phyloP scores from a whole-genome alignment of 805 yeast genomes.

The Tetrapisispora taiwanensis region DNA sequence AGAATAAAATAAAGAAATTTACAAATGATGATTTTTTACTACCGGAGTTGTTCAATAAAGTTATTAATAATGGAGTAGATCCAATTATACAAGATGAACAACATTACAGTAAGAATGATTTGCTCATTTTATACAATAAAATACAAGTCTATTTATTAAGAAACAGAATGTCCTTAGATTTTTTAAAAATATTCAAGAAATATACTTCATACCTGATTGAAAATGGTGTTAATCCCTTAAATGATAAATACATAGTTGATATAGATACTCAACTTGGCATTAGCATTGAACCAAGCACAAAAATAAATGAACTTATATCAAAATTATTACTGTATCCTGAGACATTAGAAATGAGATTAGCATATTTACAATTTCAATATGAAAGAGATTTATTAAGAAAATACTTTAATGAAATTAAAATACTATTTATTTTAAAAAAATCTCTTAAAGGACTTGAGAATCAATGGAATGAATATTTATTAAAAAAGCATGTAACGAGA shows the following conservation, averaged over 20 bases:
- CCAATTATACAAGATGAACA: no score
- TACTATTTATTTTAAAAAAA: neutral
- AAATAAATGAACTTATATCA: constrained; percentile 11
- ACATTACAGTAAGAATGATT: neutral
- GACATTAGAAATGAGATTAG: constrained; percentile 17
- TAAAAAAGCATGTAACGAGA: constrained; percentile 7
- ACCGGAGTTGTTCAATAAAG: no score
- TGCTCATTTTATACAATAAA: constrained; percentile 14
- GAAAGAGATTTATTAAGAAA: constrained; percentile 4
- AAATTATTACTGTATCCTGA: constrained; percentile 19
- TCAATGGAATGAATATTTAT: constrained; percentile 1
- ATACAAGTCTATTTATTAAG: constrained; percentile 20
- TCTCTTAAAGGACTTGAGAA: neutral
- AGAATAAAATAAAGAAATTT: neutral
- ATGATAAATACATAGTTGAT: constrained; percentile 14
- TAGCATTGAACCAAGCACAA: constrained; percentile 9
- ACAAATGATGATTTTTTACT: neutral
- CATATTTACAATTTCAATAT: constrained; percentile 12
- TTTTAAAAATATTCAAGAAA: constrained; percentile 17
- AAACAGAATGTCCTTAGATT: constrained; percentile 18
- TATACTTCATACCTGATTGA: constrained; percentile 13
- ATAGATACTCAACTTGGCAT: constrained; percentile 17
- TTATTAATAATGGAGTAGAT: no score
- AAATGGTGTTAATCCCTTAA: constrained; percentile 14
- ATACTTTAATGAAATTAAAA: constrained; percentile 12